Base-by-base conservation (phyloP, 148 eudicot species). In the Silene latifolia region DNA sequence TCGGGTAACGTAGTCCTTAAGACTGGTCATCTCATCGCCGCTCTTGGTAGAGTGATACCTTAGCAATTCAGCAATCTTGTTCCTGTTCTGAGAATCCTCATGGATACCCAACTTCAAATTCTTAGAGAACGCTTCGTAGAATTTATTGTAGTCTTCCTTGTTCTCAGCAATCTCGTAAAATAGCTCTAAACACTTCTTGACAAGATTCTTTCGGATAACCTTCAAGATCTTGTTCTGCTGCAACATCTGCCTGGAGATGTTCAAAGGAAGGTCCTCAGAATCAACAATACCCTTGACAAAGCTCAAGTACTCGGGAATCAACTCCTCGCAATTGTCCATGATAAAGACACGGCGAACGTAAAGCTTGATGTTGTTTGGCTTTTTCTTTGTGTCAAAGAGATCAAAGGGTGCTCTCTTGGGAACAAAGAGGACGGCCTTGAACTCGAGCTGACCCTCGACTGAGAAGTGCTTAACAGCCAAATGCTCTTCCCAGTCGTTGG, bases 201-300 rank as follows among this genome's bases (percentile, higher is more conserved):
- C 56, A 14, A 51, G 56, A 18, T 51, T 51, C 56, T 51, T 51
- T 51, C 56, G 18, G 56, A 51, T 51, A 51, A 51, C 56, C 56
- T 61, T 61, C 64, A 61, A 61, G 25, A 61, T 61, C 64, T 61
- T 61, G 64, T 61, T 61, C 15, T 61, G 64, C 21, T 61, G 64
- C 15, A 61, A 23, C 29, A 23, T 61, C 14, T 61, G 32, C 20
- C 64, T 61, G 15, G 64, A 61, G 64, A 61, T 61, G 64, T 61
- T 61, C 64, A 61, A 8, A 11, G 64, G 64, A 61, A 61, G 60
- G 9, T 51, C 56, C 15, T 51, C 56, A 51, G 56, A 51, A 51
- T 51, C 56, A 0, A 51, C 56, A 51, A 51, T 51, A 14, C 56
- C 56, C 56, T 51, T 51, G 18, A 51, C 56, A 51, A 51, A 51